Evolutionary conservation across 1,139 yeast genomes (phyloP), one percentile per base, ranked within the genome.

Genomic region (Lodderomyces parapsilosis): DNA sequence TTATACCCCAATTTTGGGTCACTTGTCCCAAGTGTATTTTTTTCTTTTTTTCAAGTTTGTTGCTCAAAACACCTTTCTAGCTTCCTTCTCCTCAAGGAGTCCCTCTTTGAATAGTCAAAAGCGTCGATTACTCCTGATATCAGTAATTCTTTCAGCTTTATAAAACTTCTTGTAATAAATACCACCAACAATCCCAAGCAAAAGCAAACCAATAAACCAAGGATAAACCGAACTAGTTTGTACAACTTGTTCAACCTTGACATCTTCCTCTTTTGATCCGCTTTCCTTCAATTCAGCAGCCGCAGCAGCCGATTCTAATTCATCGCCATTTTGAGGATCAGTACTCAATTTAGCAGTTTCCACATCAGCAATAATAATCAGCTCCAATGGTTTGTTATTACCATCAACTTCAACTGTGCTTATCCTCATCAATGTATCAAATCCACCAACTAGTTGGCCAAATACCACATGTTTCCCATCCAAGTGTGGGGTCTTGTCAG

Each of bases 391-490:
- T 43, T 67, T 62, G 10, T 5, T 7, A 41, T 63, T 63, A 42
- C 59, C 62, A 43, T 65, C 72, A 2, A 71, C 75, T 9, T 60
- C 52, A 0, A 63, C 58, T 1, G 47, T 44, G 48, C 76, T 79
- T 27, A 79, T 49, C 35, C 55, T 57, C 6, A 60, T 60, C 23
- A 79, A 56, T 1, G 68, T 64, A 2, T 70, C 76, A 34, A 60
- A 60, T 0, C 77, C 78, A 18, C 51, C 58, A n/a, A 78, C 61
- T 7, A 79, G 65, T 47, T 70, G 74, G 2, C 85, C 86, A 57
- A 81, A 79, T 0, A 80, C 75, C 11, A 82, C 81, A 50, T 79
- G 80, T 40, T 67, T 65, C 2, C 82, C 83, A 56, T 81, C 81
- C 45, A 82, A 62, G 49, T 68, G 65, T 1, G 64, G 59, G 34